Evolutionary conservation across 495 filamentous ascomycete species (phyloP).

Genomic region (Daldinia decipiens): DNA sequence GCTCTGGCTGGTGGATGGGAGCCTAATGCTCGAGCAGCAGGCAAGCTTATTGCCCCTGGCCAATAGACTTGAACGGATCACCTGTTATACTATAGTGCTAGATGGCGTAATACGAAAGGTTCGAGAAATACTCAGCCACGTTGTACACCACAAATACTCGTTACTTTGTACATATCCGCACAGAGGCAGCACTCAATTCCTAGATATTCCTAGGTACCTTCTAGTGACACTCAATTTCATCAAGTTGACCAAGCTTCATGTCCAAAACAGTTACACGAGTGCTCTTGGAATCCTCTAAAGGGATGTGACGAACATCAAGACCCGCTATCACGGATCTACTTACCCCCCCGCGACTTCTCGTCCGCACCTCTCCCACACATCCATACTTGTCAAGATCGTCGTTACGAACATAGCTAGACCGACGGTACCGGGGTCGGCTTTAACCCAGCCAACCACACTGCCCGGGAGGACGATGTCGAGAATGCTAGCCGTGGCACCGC

Average conservation of each 20-base stretch:
- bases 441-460: conserved; percentile 64
- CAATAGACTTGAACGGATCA: conserved; percentile 61
- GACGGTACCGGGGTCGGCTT: conserved; percentile 55
- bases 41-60: conserved; percentile 87
- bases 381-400: conserved; percentile 64
- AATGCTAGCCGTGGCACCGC: conserved; percentile 61
- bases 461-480: conserved; percentile 69
- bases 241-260: conserved; percentile 1
- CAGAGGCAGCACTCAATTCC: conserved; percentile 24
- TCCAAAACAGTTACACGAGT: not conserved
- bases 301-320: not conserved
- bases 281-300: not conserved
- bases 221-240: not conserved
- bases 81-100: conserved; percentile 26
- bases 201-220: not conserved
- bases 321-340: not conserved
- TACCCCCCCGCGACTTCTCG: conserved; percentile 41
- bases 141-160: conserved; percentile 34
- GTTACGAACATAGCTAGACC: conserved; percentile 65
- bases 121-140: conserved; percentile 25
- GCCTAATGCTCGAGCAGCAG: conserved; percentile 77
- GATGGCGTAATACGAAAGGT: conserved; percentile 36
- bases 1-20: conserved; percentile 86
- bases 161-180: conserved; percentile 40
- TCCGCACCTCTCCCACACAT: conserved; percentile 67